These are phyloP conservation scores for Irpex lacteus DNA, from an alignment of 1,284 basidiomycete species.

Conservation along the genomic window DNA sequence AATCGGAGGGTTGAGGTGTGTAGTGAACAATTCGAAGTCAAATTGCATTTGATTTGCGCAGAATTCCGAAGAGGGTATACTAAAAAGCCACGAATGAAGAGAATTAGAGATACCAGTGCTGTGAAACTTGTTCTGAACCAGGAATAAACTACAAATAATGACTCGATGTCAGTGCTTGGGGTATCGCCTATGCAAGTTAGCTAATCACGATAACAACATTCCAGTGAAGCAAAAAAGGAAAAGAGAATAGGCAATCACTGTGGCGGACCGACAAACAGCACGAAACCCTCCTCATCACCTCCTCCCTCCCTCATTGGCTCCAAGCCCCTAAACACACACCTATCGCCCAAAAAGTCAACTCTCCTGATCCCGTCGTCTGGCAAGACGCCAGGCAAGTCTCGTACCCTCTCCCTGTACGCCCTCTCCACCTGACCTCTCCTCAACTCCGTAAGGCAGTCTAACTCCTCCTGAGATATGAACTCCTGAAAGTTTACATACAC, in stretches of 20 bases:
- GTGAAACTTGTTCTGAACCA: background rate
- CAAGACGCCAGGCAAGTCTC: constrained; percentile 3
- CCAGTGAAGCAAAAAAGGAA: background rate
- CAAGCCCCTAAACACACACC: constrained; percentile 51
- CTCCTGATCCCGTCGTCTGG: constrained; percentile 39
- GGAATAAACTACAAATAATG: background rate
- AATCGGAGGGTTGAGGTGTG: background rate
- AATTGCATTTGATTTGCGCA: background rate
- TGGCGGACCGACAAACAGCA: constrained; percentile 45
- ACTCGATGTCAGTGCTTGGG: background rate
- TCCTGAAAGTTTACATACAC: constrained; percentile 45
- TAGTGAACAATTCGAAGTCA: background rate
- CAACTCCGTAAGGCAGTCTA: constrained; percentile 23
- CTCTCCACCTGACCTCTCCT: constrained; percentile 27
- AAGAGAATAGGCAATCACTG: background rate
- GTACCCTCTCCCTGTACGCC: constrained; percentile 31
- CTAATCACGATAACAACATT: background rate
- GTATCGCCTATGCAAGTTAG: no score
- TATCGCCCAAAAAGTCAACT: constrained; percentile 50
- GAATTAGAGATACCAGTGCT: background rate
- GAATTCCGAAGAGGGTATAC: background rate
- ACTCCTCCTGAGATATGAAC: constrained; percentile 40
- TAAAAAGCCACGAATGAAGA: background rate
- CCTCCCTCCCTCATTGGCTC: constrained; percentile 35
- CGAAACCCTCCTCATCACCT: constrained; percentile 43